These are phyloP conservation scores for Boehmeria nivea DNA, from an alignment of 306 rosid species.

Conservation along the genomic window DNA sequence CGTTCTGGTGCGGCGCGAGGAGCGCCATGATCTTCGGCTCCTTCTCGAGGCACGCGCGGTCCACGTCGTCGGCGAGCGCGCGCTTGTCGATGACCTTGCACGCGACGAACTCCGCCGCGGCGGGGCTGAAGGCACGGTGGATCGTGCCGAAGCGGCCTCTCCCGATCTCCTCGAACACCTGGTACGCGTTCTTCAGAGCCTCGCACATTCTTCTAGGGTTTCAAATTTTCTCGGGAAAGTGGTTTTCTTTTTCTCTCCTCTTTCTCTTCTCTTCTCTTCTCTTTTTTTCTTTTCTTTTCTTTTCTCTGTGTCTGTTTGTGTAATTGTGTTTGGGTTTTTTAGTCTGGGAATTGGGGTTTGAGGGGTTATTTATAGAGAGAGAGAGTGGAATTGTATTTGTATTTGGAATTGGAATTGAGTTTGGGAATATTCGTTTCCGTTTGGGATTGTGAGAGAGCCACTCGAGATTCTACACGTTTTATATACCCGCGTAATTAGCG, in stretches of 20 bases:
- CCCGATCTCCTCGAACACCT: conserved; percentile 62
- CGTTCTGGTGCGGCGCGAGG: conserved; percentile 59
- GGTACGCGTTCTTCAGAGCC: conserved; percentile 39
- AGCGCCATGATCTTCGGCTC: conserved; percentile 68
- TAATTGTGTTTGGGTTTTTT: not conserved
- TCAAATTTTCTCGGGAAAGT: not conserved
- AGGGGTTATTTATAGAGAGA: conserved; percentile 10
- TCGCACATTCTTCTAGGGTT: conserved; percentile 37
- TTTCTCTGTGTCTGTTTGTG: not conserved
- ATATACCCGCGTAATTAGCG: not conserved
- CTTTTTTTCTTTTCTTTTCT: not conserved
- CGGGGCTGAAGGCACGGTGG: conserved; percentile 41
- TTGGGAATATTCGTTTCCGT: conserved; percentile 29
- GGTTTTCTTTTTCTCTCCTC: not conserved
- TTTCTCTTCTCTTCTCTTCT: too few relatives aligned
- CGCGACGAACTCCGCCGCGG: conserved; percentile 38
- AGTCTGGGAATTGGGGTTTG: not conserved
- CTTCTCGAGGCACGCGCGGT: conserved; percentile 55
- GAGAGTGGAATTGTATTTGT: not conserved
- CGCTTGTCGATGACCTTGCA: conserved; percentile 56
- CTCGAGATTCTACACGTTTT: conserved; percentile 1
- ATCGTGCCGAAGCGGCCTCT: conserved; percentile 71
- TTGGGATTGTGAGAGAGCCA: conserved; percentile 3
- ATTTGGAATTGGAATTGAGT: not conserved
- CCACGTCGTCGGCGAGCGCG: conserved; percentile 45